Conservation (phyloP, 176 grass and related monocot species). For the Musa schizocarpa region DNA sequence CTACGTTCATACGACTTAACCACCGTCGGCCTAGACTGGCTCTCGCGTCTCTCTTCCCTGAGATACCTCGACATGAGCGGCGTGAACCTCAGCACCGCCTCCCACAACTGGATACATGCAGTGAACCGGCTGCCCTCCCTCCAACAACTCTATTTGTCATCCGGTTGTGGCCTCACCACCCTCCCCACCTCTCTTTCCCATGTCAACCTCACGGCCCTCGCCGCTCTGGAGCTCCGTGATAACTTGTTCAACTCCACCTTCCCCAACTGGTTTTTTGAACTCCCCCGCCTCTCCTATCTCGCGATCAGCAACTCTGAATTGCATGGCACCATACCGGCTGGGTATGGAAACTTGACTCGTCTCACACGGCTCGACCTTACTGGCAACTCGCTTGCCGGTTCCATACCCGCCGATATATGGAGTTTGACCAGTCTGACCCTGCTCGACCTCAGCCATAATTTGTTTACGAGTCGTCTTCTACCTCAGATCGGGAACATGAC, state of each 20-base stretch:
- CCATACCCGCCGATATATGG: not conserved
- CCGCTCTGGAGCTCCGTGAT: slow-evolving; percentile 10
- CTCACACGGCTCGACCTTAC: not conserved
- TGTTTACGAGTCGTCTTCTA: no score
- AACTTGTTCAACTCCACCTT: slow-evolving; percentile 18
- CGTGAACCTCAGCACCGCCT: not conserved
- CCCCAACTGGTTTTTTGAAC: slow-evolving; percentile 30
- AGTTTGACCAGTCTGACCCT: not conserved
- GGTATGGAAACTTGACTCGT: not conserved
- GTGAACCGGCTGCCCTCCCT: slow-evolving; percentile 32
- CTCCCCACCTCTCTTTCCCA: slow-evolving; percentile 10
- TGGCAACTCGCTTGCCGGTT: not conserved
- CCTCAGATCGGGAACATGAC: no score
- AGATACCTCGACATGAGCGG: not conserved
- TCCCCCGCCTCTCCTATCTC: slow-evolving; percentile 26
- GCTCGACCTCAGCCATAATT: not conserved
- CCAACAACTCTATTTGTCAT: slow-evolving; percentile 22
- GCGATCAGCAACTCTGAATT: slow-evolving; percentile 21
- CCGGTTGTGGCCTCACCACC: slow-evolving; percentile 15
- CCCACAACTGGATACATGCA: slow-evolving; percentile 19
- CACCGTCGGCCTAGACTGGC: not conserved
- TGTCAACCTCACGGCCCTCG: slow-evolving; percentile 22
- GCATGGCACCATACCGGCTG: slow-evolving; percentile 19
- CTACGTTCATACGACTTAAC: not conserved
- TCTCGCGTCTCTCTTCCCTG: slow-evolving; percentile 11